These are phyloP conservation scores for Monilinia polystroma DNA, from an alignment of 2,329 filamentous ascomycete genomes.

Conservation along the genomic window DNA sequence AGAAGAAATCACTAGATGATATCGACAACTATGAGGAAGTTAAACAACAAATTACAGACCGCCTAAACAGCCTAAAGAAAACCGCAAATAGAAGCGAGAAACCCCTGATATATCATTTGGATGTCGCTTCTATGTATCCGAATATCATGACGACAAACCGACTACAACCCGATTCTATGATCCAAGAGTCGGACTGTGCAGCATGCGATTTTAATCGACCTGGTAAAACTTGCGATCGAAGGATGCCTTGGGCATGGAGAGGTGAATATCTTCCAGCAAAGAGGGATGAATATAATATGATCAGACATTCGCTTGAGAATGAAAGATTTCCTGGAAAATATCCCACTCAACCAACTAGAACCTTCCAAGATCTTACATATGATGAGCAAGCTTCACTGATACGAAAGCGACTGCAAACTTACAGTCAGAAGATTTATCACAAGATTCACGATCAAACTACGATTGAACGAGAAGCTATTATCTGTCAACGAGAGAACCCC, in stretches of 20 bases:
- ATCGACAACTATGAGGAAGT: constrained; percentile 81
- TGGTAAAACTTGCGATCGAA: constrained; percentile 92
- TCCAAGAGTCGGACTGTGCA: constrained; percentile 91
- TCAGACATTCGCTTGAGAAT: constrained; percentile 84
- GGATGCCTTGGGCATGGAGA: constrained; percentile 96
- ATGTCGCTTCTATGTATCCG: constrained; percentile 98
- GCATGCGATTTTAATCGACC: constrained; percentile 98
- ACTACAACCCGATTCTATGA: constrained; percentile 98
- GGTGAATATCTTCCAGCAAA: constrained; percentile 96
- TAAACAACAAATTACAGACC: constrained; percentile 74
- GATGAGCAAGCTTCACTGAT: constrained; percentile 82
- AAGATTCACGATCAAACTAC: constrained; percentile 96
- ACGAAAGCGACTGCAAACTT: constrained; percentile 84
- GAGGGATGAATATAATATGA: constrained; percentile 99
- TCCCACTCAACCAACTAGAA: constrained; percentile 66
- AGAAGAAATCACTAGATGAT: constrained; percentile 78
- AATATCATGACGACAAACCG: constrained; percentile 99
- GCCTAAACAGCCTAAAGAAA: constrained; percentile 69
- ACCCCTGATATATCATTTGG: constrained; percentile 94
- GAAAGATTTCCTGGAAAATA: constrained; percentile 84
- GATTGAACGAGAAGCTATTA: constrained; percentile 92
- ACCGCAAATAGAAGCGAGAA: constrained; percentile 82
- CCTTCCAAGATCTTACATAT: constrained; percentile 75
- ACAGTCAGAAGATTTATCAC: constrained; percentile 98
- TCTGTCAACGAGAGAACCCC: constrained; percentile 95